Base-by-base conservation (phyloP, 805 yeast genomes). In the Cyberlindnera amylophila region DNA sequence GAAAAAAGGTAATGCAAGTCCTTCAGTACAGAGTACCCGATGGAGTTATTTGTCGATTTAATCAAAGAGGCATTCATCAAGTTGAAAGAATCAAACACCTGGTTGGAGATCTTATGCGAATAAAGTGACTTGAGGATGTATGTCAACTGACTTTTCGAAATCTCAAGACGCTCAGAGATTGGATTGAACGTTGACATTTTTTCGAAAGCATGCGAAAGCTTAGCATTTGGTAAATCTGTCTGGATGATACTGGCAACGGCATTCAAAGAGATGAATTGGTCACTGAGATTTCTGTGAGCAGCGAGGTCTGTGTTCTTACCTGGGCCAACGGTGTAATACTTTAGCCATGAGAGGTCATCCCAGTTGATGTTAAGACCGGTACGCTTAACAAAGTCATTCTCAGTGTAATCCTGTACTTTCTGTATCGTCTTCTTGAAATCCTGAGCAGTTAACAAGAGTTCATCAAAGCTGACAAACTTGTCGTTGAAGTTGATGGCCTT, bases 191-290 rank as follows among this genome's bases (percentile, higher is more conserved):
- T 62, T 8, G 52, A 64, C 63, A 16, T 66, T 64, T 27, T 58
- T 21, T 42, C 43, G 32, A 50, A 50, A 3, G 47, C 47, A 24
- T 11, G 49, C 28, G 50, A 50, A 6, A 69, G 46, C 45, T 62
- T 66, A 39, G 65, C 68, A 44, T 62, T 56, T 26, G 64, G 55
- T 43, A 70, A 54, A 42, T 70, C 75, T 33, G 57, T 64, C 45
- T 69, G 71, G n/a, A 70, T 38, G 32, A 69, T 60, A 0, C 71
- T 62, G 3, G 67, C 62, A n/a, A 69, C 50, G 2, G 72, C 66
- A 46, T 66, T 67, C 29, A 69, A 51, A 33, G 66, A 62, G 26
- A 70, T 46, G 43, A 56, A 61, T 11, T 64, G 46, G 19, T 59
- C 57, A 12, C 55, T 50, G 5, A 37, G 17, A 4, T 36, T 19